Conservation (phyloP, 495 filamentous ascomycete genomes). For the Penicillium riverlandense region DNA sequence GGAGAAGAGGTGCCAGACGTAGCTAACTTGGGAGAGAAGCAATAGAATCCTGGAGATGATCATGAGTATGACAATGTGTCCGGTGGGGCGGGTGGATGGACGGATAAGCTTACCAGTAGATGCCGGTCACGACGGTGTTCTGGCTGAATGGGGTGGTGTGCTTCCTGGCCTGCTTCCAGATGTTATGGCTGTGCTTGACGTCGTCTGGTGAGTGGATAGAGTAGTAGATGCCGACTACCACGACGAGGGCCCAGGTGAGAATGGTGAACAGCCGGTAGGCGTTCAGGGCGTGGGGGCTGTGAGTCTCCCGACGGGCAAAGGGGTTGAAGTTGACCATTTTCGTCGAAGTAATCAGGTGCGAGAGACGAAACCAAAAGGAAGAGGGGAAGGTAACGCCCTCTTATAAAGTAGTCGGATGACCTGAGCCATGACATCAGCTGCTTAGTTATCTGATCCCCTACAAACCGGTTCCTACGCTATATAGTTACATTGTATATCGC, state of each 20-base stretch:
- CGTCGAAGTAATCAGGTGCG: background rate
- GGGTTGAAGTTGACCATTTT: constrained; percentile 50
- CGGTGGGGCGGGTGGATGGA: background rate
- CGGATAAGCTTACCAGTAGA: constrained; percentile 60
- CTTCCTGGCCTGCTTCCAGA: constrained; percentile 62
- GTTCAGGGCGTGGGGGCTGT: constrained; percentile 40
- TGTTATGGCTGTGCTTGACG: constrained; percentile 45
- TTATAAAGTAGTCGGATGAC: background rate
- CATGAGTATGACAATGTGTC: constrained; percentile 1
- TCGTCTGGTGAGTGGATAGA: constrained; percentile 54
- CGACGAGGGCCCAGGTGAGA: constrained; percentile 62
- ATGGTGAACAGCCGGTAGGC: constrained; percentile 62
- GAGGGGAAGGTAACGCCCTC: background rate
- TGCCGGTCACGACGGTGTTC: constrained; percentile 58
- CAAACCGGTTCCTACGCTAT: too few relatives aligned
- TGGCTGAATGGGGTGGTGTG: constrained; percentile 68
- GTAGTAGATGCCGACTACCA: constrained; percentile 65
- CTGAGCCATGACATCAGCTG: too few relatives aligned
- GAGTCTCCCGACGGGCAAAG: constrained; percentile 56
- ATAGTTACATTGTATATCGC: too few relatives aligned
- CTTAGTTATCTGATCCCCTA: too few relatives aligned
- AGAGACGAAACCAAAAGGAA: background rate
- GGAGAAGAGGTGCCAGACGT: constrained; percentile 69
- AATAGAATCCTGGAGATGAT: constrained; percentile 53
- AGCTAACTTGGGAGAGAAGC: constrained; percentile 67